Percentiles rank a stretch among this genome's conserved stretches.
Evolutionary conservation across 1,139 yeast species (phyloP).

Genomic region (Torulaspora pretoriensis): DNA sequence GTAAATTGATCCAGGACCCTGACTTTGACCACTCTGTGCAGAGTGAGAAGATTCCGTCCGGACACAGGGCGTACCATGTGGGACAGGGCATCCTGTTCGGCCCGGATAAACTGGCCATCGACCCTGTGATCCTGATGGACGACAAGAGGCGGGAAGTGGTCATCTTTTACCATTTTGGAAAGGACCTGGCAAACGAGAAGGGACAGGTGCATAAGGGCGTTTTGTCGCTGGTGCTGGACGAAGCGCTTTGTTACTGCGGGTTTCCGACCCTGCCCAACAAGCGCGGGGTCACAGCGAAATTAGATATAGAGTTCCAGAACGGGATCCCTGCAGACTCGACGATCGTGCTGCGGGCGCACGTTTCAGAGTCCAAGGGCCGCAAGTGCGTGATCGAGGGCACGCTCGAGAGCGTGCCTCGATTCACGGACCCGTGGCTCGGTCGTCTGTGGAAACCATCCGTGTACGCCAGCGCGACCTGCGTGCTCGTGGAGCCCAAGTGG

Average conservation of each 20-base stretch:
- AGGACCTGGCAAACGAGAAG: conserved; percentile 52
- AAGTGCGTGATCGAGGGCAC: conserved; percentile 73
- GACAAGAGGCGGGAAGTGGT: conserved; percentile 46
- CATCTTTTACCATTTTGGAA: conserved; percentile 69
- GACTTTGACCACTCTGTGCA: conserved; percentile 23
- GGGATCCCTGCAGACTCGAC: conserved; percentile 66
- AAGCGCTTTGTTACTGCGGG: conserved; percentile 81
- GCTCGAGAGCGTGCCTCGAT: conserved; percentile 45
- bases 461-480: conserved; percentile 55
- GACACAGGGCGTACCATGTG: conserved; percentile 60
- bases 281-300: conserved; percentile 85
- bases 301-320: conserved; percentile 59
- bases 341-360: conserved; percentile 64
- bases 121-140: conserved; percentile 57
- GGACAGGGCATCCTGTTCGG: conserved; percentile 65
- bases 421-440: conserved; percentile 9
- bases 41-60: conserved; percentile 49
- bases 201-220: conserved; percentile 86
- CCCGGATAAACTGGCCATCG: conserved; percentile 57
- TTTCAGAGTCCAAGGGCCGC: conserved; percentile 66
- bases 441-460: conserved; percentile 26
- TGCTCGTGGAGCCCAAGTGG: conserved; percentile 78
- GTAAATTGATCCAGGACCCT: conserved; percentile 16
- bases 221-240: conserved; percentile 78
- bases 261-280: conserved; percentile 77